Base-by-base conservation (phyloP, 148 eudicot species). In the Cornus florida region DNA sequence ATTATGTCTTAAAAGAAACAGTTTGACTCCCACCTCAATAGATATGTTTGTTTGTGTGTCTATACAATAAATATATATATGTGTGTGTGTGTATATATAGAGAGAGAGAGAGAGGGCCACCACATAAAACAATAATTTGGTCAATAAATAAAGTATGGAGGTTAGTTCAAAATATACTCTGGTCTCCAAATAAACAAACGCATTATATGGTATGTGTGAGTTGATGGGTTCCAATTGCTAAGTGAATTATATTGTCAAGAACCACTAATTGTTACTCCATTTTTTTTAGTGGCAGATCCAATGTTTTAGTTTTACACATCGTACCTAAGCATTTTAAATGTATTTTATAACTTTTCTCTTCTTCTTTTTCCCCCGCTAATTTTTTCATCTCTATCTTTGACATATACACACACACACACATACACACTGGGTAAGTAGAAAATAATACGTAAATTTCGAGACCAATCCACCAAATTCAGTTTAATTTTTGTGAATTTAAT, bases 11-110 rank as follows among this genome's bases (percentile, higher is more conserved):
- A 48, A 71, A 71, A 71, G 60, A 43, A 71, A 71, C 60, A 43
- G 46, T 48, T 43, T 71, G 74, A 48, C 60, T 71, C 59, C 33
- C 53, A 71, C 33, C 33, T 46, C 74, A 46, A 71, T 22, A 53
- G 73, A 43, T 39, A 43, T 41, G 56, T n/a, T 17, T 13, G 35
- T 24, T 12, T 22, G 11, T 9, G 48, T 43, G 48, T 43, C 48
- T 43, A 43, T 43, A 43, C 4, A 43, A 43, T 43, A 43, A 3
- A 43, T 43, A 43, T 4, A 43, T 43, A 43, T 28, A 11, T 31
- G 31, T 24, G 8, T 24, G 31, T 67, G 1, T 67, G 31, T 23
- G 16, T 67, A 67, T 13, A 70, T 38, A 70, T 39, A 35, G 17
- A 70, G 7, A 7, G 72, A 70, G 72, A 70, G 50, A 70, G 50